These are phyloP conservation scores for Fusarium transvaalense DNA, from an alignment of 2,329 filamentous ascomycete genomes.

Conservation along the genomic window DNA sequence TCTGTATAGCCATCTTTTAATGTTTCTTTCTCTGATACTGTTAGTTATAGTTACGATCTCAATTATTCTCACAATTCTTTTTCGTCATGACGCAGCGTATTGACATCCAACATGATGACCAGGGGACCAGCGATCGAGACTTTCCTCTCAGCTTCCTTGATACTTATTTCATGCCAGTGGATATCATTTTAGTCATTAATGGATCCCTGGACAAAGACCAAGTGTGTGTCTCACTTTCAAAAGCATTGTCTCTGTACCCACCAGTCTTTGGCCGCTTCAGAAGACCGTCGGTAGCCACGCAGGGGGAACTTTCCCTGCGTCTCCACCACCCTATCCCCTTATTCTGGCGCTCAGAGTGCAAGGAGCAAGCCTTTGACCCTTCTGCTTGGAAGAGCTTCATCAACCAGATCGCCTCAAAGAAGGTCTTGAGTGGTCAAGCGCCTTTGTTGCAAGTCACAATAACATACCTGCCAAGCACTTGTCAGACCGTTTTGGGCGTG, in stretches of 20 bases:
- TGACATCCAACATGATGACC: neutral
- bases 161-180: constrained; percentile 1
- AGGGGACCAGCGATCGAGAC: neutral
- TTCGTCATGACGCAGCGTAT: neutral
- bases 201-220: neutral
- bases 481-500: neutral
- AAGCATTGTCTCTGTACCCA: neutral
- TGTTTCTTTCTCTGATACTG: neutral
- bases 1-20: neutral
- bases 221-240: neutral
- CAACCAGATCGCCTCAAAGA: neutral
- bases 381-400: neutral
- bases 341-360: neutral
- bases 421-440: neutral
- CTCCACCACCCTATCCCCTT: neutral
- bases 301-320: neutral
- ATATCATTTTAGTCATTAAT: neutral
- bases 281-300: neutral
- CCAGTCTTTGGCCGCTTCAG: neutral
- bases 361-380: neutral
- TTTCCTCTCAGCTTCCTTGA: constrained; percentile 1
- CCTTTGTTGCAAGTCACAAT: neutral
- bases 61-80: neutral
- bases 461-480: neutral
- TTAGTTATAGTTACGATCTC: too few species aligned